Base-by-base conservation (phyloP, 1,139 yeast species). In the Wickerhamiella pararugosa region DNA sequence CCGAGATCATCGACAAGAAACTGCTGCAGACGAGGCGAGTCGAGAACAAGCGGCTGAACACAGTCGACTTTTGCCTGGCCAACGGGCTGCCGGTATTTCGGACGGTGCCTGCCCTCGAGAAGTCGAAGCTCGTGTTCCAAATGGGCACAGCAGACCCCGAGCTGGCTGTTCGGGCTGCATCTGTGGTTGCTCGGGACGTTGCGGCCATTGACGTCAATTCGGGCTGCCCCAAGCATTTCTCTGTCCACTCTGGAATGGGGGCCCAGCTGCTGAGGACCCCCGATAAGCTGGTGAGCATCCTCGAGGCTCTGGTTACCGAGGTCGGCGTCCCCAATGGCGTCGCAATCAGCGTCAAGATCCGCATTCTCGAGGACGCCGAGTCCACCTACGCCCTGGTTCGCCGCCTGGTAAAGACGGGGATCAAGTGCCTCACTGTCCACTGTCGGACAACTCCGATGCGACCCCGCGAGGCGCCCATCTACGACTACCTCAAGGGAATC, bases 131-230 rank as follows among this genome's bases (percentile, higher is more conserved):
- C 39, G 78, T 90, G 11, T 84, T 90, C 55, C 98, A 90, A 62
- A 67, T 90, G 64, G 98, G 98, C 6, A 78, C 95, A 0, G 73
- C 95, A 0, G 71, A 75, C 49, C 79, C 97, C 0, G 79, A 75
- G 1, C 62, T 86, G 21, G 98, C 98, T 0, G 94, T 84, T 0
- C 66, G 76, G 48, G 98, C 96, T 0, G 96, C 94, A 0, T 64
- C 69, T 44, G 67, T 77, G 39, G 82, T 90, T 2, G 84, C 87
- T 10, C 56, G 67, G 1, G 98, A 90, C 59, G 97, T 90, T 1
- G 86, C 77, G 48, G 97, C 94, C 6, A 80, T 90, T 9, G 98
- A 90, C 58, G 72, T 90, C 47, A 90, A 90, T 59, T 84, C 95
- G 34, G 98, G 98, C 4, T 90, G 98, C 62, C 98, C 98, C 2